phyloP scores from a whole-genome alignment of 1,284 basidiomycete species.

The Ustilago vetiveriae region DNA sequence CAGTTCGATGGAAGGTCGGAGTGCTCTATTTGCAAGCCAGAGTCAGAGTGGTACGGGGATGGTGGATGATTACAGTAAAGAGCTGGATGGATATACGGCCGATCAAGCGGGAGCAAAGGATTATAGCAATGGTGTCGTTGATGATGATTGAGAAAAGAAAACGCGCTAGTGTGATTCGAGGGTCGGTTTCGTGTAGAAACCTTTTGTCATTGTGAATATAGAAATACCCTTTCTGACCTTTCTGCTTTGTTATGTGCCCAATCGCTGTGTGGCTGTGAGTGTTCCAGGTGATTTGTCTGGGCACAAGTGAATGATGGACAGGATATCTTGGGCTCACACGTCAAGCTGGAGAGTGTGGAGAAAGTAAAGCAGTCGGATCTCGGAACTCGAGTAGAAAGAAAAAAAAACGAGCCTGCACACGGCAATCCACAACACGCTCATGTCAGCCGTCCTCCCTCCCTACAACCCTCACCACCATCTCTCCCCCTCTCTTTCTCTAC shows the following conservation, averaged over 20 bases:
- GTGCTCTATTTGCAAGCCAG: slow-evolving; percentile 55
- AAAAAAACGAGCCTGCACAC: too few relatives aligned
- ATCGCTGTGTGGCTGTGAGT: too few relatives aligned
- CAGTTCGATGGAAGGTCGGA: slow-evolving; percentile 45
- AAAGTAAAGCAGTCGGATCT: slow-evolving; percentile 2
- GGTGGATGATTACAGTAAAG: slow-evolving; percentile 8
- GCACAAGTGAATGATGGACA: too few relatives aligned
- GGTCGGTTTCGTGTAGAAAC: too few relatives aligned
- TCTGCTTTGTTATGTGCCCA: too few relatives aligned
- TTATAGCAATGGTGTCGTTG: not conserved
- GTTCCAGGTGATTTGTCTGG: too few relatives aligned
- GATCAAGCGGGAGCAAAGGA: slow-evolving; percentile 15
- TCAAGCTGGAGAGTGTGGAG: not conserved
- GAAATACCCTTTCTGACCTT: too few relatives aligned
- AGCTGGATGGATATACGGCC: slow-evolving; percentile 31
- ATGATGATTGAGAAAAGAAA: not conserved
- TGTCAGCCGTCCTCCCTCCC: not conserved
- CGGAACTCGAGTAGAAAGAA: not conserved
- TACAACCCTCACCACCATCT: too few relatives aligned
- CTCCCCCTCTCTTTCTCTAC: too few relatives aligned
- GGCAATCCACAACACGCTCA: not conserved
- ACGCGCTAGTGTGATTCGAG: not conserved
- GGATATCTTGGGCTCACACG: too few relatives aligned
- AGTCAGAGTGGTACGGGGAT: slow-evolving; percentile 9
- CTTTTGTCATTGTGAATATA: too few relatives aligned